Conservation (phyloP, 495 filamentous ascomycete species). For the Lasiosphaeria miniovina region DNA sequence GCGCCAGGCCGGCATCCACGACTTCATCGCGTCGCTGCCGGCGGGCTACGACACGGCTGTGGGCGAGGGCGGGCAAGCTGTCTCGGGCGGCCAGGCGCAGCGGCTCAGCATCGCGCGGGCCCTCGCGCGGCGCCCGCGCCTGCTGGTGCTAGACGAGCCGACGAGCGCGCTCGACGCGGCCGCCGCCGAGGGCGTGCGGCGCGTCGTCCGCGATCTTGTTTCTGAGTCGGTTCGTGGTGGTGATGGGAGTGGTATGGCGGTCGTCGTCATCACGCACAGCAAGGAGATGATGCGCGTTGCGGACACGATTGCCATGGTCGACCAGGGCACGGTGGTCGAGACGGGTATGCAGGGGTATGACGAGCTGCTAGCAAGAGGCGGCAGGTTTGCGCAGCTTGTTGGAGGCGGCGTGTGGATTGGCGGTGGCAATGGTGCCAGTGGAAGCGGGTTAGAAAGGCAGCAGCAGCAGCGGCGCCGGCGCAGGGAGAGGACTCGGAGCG, state of each 20-base stretch:
- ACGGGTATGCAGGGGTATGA: neutral
- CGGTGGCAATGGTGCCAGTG: neutral
- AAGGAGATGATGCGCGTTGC: slow-evolving; percentile 81
- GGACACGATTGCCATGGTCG: slow-evolving; percentile 66
- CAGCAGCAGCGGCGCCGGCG: neutral
- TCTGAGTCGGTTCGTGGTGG: neutral
- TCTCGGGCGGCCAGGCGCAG: slow-evolving; percentile 86
- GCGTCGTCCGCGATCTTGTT: slow-evolving; percentile 57
- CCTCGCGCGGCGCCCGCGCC: slow-evolving; percentile 61
- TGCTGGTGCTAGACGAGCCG: slow-evolving; percentile 85
- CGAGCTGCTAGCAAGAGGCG: neutral
- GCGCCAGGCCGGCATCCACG: slow-evolving; percentile 67
- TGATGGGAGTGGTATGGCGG: slow-evolving; percentile 39
- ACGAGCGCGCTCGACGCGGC: slow-evolving; percentile 75
- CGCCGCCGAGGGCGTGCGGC: slow-evolving; percentile 63
- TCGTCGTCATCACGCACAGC: slow-evolving; percentile 75
- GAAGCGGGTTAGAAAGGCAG: neutral
- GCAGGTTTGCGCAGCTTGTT: slow-evolving; percentile 11
- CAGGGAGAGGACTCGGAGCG: neutral
- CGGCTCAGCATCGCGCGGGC: slow-evolving; percentile 80
- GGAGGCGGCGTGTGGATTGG: slow-evolving; percentile 8
- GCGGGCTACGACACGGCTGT: slow-evolving; percentile 71
- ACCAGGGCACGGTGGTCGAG: slow-evolving; percentile 65
- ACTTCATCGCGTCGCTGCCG: slow-evolving; percentile 72
- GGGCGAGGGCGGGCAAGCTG: slow-evolving; percentile 69